These are phyloP conservation scores for Emmonsiellopsis sp. DNA, from an alignment of 2,329 filamentous ascomycete genomes.

Conservation along the genomic window DNA sequence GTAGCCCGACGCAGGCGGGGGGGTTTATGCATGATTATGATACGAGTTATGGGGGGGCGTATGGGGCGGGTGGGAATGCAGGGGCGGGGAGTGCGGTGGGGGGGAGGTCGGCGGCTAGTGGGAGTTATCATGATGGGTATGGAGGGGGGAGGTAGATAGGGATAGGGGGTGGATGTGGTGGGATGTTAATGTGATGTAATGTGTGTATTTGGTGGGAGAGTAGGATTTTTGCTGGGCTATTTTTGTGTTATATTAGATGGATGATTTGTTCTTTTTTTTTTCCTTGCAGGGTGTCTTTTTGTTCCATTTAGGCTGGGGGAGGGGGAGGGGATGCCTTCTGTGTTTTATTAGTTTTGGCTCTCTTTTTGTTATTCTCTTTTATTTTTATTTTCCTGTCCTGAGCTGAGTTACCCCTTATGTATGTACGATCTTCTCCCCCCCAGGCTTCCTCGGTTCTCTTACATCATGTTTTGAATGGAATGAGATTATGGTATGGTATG, in stretches of 20 bases:
- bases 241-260: slow-evolving; percentile 6
- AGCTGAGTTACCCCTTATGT: too few relatives aligned
- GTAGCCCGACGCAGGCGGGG: slow-evolving; percentile 15
- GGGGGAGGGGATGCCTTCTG: not conserved
- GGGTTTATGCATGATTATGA: slow-evolving; percentile 33
- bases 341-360: not conserved
- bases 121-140: slow-evolving; percentile 3
- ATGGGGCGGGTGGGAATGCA: slow-evolving; percentile 20
- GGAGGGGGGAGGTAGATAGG: not conserved
- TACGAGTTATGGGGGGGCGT: slow-evolving; percentile 33
- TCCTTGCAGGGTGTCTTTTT: not conserved
- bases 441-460: too few relatives aligned
- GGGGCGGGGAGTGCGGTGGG: not conserved
- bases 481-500: too few relatives aligned
- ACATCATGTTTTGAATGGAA: too few relatives aligned
- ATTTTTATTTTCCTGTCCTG: not conserved
- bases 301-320: too few relatives aligned
- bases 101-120: not conserved
- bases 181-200: not conserved
- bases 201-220: not conserved
- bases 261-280: not conserved
- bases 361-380: slow-evolving; percentile 1
- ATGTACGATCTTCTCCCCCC: too few relatives aligned
- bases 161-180: not conserved
- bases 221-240: too few relatives aligned